Evolutionary conservation across 176 grass and related monocot genomes (phyloP), one percentile per base, ranked within the genome.

Genomic region (Typha latifolia): DNA sequence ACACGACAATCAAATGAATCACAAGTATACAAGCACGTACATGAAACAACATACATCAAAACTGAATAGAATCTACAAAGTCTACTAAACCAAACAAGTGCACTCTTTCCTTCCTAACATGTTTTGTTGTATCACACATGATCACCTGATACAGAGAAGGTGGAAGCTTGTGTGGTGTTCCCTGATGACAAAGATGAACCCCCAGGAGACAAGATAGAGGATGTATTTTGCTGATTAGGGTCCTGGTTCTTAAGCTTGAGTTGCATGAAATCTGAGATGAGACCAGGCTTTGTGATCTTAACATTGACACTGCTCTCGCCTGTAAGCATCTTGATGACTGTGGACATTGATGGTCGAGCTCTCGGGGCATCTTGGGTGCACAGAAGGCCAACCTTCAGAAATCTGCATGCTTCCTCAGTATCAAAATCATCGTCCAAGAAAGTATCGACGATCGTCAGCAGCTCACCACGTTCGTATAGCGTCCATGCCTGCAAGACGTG

Each of bases 191-290:
- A 43, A 9, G 37, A 43, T 43, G 37, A 43, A 43, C 37, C 37
- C 37, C 9, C 37, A 43, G 37, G 8, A 43, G 37, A 43, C 37
- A 43, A 9, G 27, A 29, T 29, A 29, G 27, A 29, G 37, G 7
- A 43, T 43, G 37, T 43, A 43, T 9, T 43, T 43, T 43, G 37
- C 8, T 9, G 37, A 43, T 10, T 43, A 43, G 37, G 37, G 37
- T 59, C 6, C 16, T 61, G 26, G 32, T 66, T 55, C 69, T 78
- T 75, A n/a, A 96, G 53, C 84, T 91, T 89, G 13, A 91, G 74
- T 50, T 91, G 82, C 85, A 84, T 96, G 72, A 91, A 81, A 14
- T 96, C 92, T 70, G 92, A 77, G 73, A 96, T 89, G 48, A 96
- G 62, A 53, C 88, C 85, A 5, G 92, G 88, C 73, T 86, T 91